These are phyloP conservation scores for Hypholoma fasciculare DNA, from an alignment of 768 basidiomycete species.

Conservation along the genomic window DNA sequence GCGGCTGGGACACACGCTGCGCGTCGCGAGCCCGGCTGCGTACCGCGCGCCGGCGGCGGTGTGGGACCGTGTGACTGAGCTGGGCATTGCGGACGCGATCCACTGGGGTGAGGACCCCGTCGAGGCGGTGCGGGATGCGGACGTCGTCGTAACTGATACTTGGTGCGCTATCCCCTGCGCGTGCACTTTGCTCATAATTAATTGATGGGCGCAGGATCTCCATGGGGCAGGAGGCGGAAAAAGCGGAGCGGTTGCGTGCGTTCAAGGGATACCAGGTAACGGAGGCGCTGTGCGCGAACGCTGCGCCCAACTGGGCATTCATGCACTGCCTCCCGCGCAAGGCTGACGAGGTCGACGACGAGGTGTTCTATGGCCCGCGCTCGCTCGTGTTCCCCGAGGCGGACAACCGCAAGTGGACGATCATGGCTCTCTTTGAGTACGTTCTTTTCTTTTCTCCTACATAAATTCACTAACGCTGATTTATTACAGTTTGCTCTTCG, in stretches of 20 bases:
- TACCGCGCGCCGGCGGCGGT: conserved; percentile 75
- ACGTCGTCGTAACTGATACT: conserved; percentile 97
- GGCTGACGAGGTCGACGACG: conserved; percentile 91
- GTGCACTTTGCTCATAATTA: neutral
- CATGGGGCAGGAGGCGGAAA: conserved; percentile 98
- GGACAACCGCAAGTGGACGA: conserved; percentile 96
- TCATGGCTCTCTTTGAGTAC: neutral
- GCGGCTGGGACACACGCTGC: conserved; percentile 83
- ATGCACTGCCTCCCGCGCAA: conserved; percentile 96
- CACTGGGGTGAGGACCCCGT: conserved; percentile 77
- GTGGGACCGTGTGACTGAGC: conserved; percentile 77
- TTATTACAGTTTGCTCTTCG: no score
- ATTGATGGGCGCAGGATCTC: conserved; percentile 69
- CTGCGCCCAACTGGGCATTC: conserved; percentile 90
- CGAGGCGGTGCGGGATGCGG: conserved; percentile 87
- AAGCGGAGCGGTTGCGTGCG: conserved; percentile 78
- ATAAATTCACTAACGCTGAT: no score
- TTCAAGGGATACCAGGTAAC: conserved; percentile 96
- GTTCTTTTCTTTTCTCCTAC: no score
- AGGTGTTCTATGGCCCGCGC: conserved; percentile 80
- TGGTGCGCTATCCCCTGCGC: conserved; percentile 55
- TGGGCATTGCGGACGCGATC: conserved; percentile 72
- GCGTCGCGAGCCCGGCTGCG: conserved; percentile 77
- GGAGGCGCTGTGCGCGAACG: conserved; percentile 84
- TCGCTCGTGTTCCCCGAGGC: conserved; percentile 93